phyloP scores from a whole-genome alignment of 2,329 filamentous ascomycete genomes.

The Penicillium sp. region DNA sequence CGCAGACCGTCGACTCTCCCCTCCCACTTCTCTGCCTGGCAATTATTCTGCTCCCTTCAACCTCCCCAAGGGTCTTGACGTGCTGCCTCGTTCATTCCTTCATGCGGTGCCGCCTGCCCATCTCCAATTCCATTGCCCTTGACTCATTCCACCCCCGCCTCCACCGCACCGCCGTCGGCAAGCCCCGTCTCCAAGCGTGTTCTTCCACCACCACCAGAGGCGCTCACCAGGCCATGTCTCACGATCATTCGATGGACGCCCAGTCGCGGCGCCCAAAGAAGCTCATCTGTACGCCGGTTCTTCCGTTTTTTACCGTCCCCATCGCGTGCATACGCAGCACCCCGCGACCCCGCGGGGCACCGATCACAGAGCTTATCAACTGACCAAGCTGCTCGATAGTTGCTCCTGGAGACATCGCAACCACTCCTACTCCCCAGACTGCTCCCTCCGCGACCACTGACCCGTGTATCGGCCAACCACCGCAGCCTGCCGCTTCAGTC shows the following conservation, averaged over 20 bases:
- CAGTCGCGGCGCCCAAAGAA: conserved; percentile 39
- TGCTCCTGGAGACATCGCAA: conserved; percentile 43
- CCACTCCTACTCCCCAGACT: conserved; percentile 16
- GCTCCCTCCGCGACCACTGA: conserved; percentile 14
- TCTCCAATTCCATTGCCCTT: conserved; percentile 1
- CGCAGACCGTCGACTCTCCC: too few species aligned
- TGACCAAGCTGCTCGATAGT: conserved; percentile 29
- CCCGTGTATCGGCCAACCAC: conserved; percentile 10
- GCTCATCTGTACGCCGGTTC: conserved; percentile 37
- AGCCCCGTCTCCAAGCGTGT: conserved; percentile 13
- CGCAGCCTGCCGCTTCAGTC: background rate
- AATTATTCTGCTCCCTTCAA: too few species aligned
- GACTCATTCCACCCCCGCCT: conserved; percentile 14
- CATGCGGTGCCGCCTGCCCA: background rate
- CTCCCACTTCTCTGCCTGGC: too few species aligned
- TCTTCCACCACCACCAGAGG: conserved; percentile 1
- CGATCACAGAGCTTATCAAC: conserved; percentile 3
- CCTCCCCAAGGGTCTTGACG: background rate
- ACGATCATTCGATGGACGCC: conserved; percentile 11
- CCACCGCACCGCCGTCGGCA: conserved; percentile 3
- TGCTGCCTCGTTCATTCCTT: background rate
- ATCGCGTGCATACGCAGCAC: background rate
- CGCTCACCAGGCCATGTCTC: conserved; percentile 11
- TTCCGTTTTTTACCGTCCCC: conserved; percentile 1
- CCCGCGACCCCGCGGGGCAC: conserved; percentile 6